Evolutionary conservation across 345 rosid genomes (phyloP).

Genomic region (Boechera stricta): DNA sequence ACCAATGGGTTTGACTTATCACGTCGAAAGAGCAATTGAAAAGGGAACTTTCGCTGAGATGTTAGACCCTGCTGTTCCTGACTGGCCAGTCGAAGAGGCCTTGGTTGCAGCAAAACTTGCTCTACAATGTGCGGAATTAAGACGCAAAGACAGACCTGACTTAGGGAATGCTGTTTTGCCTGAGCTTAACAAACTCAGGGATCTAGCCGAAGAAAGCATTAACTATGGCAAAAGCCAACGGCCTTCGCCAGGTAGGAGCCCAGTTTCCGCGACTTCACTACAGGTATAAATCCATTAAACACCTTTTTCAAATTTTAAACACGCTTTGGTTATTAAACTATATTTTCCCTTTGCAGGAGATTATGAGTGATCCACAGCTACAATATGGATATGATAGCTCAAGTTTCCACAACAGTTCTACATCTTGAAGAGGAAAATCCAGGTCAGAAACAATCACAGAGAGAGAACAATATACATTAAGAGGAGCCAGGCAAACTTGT

Average conservation of each 20-base stretch:
- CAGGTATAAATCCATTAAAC: slow-evolving; percentile 43
- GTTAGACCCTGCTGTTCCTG: slow-evolving; percentile 64
- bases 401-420: slow-evolving; percentile 6
- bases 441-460: slow-evolving; percentile 2
- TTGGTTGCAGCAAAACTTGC: slow-evolving; percentile 63
- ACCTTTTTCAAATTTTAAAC: background rate
- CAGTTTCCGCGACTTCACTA: slow-evolving; percentile 38
- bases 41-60: slow-evolving; percentile 56
- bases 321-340: background rate
- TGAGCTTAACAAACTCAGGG: slow-evolving; percentile 70
- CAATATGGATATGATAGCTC: slow-evolving; percentile 50
- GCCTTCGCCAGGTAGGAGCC: slow-evolving; percentile 34
- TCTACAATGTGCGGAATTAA: slow-evolving; percentile 74
- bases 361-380: slow-evolving; percentile 44
- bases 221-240: slow-evolving; percentile 40
- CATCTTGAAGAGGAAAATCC: slow-evolving; percentile 7
- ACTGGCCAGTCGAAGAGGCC: slow-evolving; percentile 83
- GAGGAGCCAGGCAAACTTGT: background rate
- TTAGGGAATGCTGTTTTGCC: slow-evolving; percentile 66
- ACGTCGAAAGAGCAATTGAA: slow-evolving; percentile 65
- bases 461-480: slow-evolving; percentile 9
- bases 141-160: slow-evolving; percentile 92
- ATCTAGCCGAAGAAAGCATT: slow-evolving; percentile 57
- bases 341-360: slow-evolving; percentile 48
- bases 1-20: slow-evolving; percentile 88